phyloP scores from a whole-genome alignment of 2,329 filamentous ascomycete genomes.

The Bipolaris victoriae region DNA sequence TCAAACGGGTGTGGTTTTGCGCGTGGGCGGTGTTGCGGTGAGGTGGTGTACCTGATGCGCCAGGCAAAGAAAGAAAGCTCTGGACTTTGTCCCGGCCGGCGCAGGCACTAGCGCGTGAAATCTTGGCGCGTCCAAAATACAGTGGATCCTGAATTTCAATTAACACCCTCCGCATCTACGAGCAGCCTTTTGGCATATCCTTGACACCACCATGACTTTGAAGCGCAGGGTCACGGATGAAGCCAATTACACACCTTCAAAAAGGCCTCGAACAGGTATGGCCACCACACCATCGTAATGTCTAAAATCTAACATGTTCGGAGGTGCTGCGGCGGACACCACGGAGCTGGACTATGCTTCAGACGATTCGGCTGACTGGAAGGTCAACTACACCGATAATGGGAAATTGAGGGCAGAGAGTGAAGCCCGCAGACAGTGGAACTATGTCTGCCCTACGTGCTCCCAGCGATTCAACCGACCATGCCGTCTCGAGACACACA shows the following conservation, averaged over 20 bases:
- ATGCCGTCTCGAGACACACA: constrained; percentile 74
- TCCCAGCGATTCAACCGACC: constrained; percentile 87
- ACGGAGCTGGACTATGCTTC: constrained; percentile 25
- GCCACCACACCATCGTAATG: constrained; percentile 5
- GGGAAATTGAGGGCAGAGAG: constrained; percentile 38
- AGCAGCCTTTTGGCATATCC: constrained; percentile 16
- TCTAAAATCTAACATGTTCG: constrained; percentile 10
- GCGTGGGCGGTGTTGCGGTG: constrained; percentile 7
- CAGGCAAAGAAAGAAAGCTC: constrained; percentile 30
- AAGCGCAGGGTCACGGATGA: constrained; percentile 36
- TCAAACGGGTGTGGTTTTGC: neutral
- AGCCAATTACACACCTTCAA: constrained; percentile 16
- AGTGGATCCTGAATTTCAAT: constrained; percentile 18
- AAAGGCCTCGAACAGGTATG: constrained; percentile 38
- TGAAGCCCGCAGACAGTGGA: constrained; percentile 69
- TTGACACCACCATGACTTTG: constrained; percentile 27
- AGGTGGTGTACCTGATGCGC: constrained; percentile 15
- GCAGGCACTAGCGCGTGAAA: constrained; percentile 25
- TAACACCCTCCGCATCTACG: constrained; percentile 11
- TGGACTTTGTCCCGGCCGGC: constrained; percentile 18
- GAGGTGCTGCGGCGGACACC: constrained; percentile 18
- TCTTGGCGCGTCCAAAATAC: constrained; percentile 30
- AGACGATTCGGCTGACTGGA: constrained; percentile 34
- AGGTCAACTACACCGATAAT: constrained; percentile 37
- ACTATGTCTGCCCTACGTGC: constrained; percentile 77